Evolutionary conservation across 179 eudicot species (phyloP), one percentile per base, ranked within the genome.

Genomic region (Nepenthes alata): DNA sequence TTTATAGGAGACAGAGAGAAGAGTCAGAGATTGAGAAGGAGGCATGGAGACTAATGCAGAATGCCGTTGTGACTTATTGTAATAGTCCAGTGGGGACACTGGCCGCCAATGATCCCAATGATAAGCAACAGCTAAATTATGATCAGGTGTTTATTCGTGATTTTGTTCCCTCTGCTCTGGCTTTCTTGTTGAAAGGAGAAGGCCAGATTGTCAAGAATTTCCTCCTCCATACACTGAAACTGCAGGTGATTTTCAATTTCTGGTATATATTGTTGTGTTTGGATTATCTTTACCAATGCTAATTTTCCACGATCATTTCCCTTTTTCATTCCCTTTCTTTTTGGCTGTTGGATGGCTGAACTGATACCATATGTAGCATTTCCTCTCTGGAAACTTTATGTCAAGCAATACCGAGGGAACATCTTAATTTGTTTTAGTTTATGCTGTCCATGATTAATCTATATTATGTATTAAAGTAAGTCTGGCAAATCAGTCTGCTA

Each of bases 101-200:
- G 55, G 98, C 98, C 11, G 96, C 98, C 38, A 72, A 67, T 58
- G 96, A 93, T 73, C 93, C 95, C 0, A 86, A 78, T 61, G 96
- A 93, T 59, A 83, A 80, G 76, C 78, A 54, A 63, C 86, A 85
- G 2, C 58, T 86, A 35, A 89, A 93, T 71, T 93, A 89, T 75
- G 98, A 93, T 72, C 98, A 89, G 73, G 95, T 91, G 66, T 89
- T 91, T 47, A 75, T 91, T 60, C 91, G 98, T 10, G 98, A 91
- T 80, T 93, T 93, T 73, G 83, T 93, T 65, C 98, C 98, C 6
- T 86, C 96, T 0, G 98, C 98, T 12, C 95, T 93, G 54, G 95
- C 98, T 16, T 93, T 93, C 69, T 78, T 93, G 85, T 83, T 93
- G 63, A 93, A 86, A 72, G 98, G 98, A 65, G 96, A 91, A 70